phyloP scores from a whole-genome alignment of 768 basidiomycete genomes.

The Dendrothele bispora region DNA sequence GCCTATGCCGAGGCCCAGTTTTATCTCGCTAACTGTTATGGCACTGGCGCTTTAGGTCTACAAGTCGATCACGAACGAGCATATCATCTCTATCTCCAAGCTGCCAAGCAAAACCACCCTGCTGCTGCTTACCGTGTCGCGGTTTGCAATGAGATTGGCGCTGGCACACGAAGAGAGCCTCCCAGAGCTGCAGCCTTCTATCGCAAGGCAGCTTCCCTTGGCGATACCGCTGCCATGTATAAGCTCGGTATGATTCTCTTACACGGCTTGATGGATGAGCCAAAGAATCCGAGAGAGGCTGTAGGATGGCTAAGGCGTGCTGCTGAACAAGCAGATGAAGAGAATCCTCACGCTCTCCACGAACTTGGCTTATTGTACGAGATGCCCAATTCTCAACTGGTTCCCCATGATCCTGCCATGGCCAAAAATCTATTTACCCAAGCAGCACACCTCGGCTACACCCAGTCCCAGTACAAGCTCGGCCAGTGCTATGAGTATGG shows the following conservation, averaged over 20 bases:
- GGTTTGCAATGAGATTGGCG: constrained; percentile 98
- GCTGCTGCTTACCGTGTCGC: constrained; percentile 95
- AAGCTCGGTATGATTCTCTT: constrained; percentile 99
- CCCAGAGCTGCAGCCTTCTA: constrained; percentile 93
- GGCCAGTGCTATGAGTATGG: constrained; percentile 97
- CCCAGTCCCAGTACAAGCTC: constrained; percentile 91
- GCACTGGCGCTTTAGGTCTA: constrained; percentile 93
- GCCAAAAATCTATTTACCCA: constrained; percentile 87
- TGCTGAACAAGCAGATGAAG: constrained; percentile 95
- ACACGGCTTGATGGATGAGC: constrained; percentile 79
- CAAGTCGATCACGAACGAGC: constrained; percentile 97
- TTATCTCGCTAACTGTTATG: constrained; percentile 96
- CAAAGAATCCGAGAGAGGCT: constrained; percentile 86
- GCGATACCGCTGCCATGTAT: constrained; percentile 98
- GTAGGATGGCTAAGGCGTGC: constrained; percentile 93
- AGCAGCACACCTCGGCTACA: constrained; percentile 91
- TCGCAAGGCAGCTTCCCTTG: constrained; percentile 92
- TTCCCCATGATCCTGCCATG: constrained; percentile 78
- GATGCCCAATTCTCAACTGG: constrained; percentile 59
- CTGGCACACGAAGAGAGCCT: constrained; percentile 88
- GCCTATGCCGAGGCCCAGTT: constrained; percentile 97
- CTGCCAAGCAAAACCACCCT: constrained; percentile 95
- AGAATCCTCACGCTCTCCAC: constrained; percentile 96
- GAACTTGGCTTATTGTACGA: constrained; percentile 91
- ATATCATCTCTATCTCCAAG: constrained; percentile 95